These are phyloP conservation scores for Solanum hybrid DNA, from an alignment of 305 asterid genomes.

Conservation along the genomic window DNA sequence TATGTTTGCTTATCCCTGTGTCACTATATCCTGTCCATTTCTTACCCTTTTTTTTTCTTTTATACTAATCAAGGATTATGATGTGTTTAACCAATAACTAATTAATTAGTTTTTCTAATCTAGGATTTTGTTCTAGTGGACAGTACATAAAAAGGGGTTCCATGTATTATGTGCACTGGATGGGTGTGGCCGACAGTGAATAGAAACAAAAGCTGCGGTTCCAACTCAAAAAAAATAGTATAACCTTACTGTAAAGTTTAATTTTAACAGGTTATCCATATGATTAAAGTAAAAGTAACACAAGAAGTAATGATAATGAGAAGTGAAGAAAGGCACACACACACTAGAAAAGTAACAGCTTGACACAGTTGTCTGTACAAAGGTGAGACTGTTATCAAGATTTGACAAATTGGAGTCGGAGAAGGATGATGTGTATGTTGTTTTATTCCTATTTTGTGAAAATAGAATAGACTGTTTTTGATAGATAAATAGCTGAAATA, in stretches of 20 bases:
- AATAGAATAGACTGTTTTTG: background rate
- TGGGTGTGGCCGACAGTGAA: background rate
- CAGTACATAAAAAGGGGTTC: background rate
- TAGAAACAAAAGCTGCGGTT: background rate
- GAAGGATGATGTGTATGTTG: background rate
- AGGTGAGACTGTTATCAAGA: background rate
- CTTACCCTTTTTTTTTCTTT: background rate
- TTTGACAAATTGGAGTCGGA: background rate
- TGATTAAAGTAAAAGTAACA: background rate
- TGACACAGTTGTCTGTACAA: background rate
- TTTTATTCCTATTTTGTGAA: background rate
- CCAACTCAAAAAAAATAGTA: background rate
- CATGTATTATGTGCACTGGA: background rate
- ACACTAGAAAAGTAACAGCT: background rate
- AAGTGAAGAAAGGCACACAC: background rate
- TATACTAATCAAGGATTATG: background rate
- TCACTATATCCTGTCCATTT: background rate
- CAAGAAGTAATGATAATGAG: background rate
- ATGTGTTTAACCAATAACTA: background rate
- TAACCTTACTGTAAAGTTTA: background rate
- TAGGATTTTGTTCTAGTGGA: background rate
- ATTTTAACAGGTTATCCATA: background rate
- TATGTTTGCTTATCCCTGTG: background rate
- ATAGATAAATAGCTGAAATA: accelerated
- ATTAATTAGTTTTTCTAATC: background rate